Evolutionary conservation across 1,284 basidiomycete species (phyloP).

Genomic region (Microbotryum saponariae): DNA sequence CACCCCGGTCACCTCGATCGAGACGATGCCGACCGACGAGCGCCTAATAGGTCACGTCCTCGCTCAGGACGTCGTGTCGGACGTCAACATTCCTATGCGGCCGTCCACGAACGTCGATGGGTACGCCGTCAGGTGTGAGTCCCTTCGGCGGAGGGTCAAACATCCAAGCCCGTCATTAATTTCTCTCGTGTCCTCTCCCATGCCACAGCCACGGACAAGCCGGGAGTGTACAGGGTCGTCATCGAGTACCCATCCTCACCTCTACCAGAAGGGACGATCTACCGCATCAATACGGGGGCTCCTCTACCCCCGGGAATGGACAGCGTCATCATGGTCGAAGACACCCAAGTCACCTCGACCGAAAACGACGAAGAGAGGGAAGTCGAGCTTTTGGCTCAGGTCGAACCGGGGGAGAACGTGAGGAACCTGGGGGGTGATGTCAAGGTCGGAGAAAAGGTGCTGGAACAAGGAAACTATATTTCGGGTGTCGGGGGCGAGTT

Average conservation of each 20-base stretch:
- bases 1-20: constrained; percentile 45
- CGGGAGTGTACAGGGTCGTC: constrained; percentile 62
- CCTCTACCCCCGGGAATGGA: constrained; percentile 66
- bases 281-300: constrained; percentile 70
- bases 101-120: constrained; percentile 78
- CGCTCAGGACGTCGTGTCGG: constrained; percentile 63
- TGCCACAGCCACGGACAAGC: constrained; percentile 22
- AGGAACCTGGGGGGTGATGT: constrained; percentile 68
- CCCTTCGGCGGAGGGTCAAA: not conserved
- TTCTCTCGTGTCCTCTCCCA: not conserved
- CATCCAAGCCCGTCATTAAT: not conserved
- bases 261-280: constrained; percentile 53
- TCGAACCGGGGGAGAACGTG: constrained; percentile 63
- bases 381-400: constrained; percentile 58
- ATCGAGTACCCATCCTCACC: constrained; percentile 44
- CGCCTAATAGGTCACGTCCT: constrained; percentile 59
- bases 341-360: constrained; percentile 57
- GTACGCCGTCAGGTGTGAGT: constrained; percentile 65
- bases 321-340: constrained; percentile 83
- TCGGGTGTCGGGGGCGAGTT: constrained; percentile 68
- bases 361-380: constrained; percentile 50
- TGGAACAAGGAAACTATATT: constrained; percentile 57
- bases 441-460: constrained; percentile 56
- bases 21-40: constrained; percentile 48
- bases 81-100: constrained; percentile 46